A percentile compares a stretch with the other conserved stretches of the same genome.
Evolutionary conservation across 1,139 yeast species (phyloP).

Genomic region (Entelexis sorbosivorans): DNA sequence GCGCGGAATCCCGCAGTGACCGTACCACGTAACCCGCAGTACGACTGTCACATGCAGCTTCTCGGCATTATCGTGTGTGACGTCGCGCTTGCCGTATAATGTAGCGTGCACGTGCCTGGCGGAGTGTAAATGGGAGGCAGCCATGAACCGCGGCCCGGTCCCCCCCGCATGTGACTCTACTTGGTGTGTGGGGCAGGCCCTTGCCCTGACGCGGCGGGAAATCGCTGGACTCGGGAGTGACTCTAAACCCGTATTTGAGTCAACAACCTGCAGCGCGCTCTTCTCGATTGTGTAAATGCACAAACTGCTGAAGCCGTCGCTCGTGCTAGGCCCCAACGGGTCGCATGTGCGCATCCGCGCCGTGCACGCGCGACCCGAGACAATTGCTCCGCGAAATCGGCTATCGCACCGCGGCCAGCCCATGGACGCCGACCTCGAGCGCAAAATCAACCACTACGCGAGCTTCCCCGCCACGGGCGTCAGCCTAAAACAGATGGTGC

Average conservation of each 20-base stretch:
- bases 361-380: constrained; percentile 3
- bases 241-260: neutral
- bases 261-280: neutral
- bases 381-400: neutral
- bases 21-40: too few relatives aligned
- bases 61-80: too few relatives aligned
- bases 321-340: neutral
- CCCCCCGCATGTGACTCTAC: constrained; percentile 7
- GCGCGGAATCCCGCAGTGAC: too few relatives aligned
- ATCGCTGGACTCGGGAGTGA: neutral
- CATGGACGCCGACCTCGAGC: constrained; percentile 28
- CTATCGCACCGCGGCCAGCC: constrained; percentile 24
- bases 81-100: too few relatives aligned
- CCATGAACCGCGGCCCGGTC: constrained; percentile 7
- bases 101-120: too few relatives aligned
- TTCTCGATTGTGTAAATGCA: neutral
- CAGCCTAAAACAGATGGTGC: constrained; percentile 82
- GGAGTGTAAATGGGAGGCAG: too few relatives aligned
- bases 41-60: too few relatives aligned
- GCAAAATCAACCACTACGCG: constrained; percentile 45
- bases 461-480: constrained; percentile 74
- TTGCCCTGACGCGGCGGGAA: neutral
- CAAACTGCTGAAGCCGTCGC: neutral
- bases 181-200: neutral
- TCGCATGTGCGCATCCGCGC: neutral